Base-by-base conservation (phyloP, 148 eudicot species). In the Camellia japonica region DNA sequence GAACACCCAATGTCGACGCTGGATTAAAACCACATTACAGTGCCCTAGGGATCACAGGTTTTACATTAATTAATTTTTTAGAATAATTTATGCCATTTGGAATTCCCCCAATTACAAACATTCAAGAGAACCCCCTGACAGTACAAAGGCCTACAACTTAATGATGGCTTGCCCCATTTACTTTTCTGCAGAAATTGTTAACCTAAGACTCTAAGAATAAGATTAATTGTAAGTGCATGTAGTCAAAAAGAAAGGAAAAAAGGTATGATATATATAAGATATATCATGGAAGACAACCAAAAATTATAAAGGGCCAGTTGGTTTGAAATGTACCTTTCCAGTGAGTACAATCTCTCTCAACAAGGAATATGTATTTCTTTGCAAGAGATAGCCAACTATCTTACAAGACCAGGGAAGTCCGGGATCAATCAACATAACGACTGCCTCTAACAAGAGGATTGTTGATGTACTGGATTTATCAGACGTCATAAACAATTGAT, bases 371-470 rank as follows among this genome's bases (percentile, higher is more conserved):
- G 87, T 56, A 84, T 88, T 89, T 79, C 87, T 92, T 63, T 84
- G 88, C 76, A 87, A 80, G 66, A 96, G 87, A 88, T 90, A 82
- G 80, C 83, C 85, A 81, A 93, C 88, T 78, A 82, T 82, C 83
- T 85, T 88, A 84, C 98, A 96, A 86, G 95, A 85, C 98, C 99
- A 96, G 42, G 99, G 98, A 84, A 96, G 91, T 80, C 82, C 81
- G 69, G 83, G 87, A 84, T 93, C 93, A 72, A 92, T 87, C 86
- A 96, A 89, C 84, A 84, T 82, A 71, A 71, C 84, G 78, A 89
- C 83, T 70, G 97, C 80, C 84, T 90, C 95, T 62, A 96, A 82
- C 78, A 93, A 84, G 83, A 84, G 72, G 44, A 79, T 80, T 74
- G 86, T 80, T 60, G 89, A 80, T 62, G 82, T 61, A 73, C 84